Evolutionary conservation across 768 basidiomycete genomes (phyloP).

Genomic region (Suillus sp.): DNA sequence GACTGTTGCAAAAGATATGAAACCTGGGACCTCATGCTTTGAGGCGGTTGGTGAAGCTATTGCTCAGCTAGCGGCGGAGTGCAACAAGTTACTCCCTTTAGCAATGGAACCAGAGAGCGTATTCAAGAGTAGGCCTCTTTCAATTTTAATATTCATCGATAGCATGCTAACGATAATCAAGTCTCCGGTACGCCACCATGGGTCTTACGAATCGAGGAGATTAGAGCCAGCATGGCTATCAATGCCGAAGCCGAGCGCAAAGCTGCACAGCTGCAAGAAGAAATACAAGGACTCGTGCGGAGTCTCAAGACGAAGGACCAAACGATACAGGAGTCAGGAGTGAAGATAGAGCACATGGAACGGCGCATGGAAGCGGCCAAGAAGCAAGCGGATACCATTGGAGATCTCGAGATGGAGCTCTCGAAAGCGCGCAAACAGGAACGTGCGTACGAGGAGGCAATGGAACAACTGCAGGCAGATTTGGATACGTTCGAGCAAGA

Average conservation of each 20-base stretch:
- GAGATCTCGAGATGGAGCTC: conserved; percentile 79
- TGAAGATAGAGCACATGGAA: conserved; percentile 96
- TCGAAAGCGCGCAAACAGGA: conserved; percentile 85
- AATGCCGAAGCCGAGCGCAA: conserved; percentile 94
- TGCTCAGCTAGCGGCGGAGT: conserved; percentile 68
- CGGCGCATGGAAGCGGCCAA: conserved; percentile 88
- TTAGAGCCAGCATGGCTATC: conserved; percentile 80
- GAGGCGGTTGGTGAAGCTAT: conserved; percentile 74
- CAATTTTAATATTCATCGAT: neutral
- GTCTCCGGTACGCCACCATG: conserved; percentile 83
- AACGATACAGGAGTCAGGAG: conserved; percentile 80
- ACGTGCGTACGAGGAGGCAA: conserved; percentile 86
- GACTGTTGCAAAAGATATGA: conserved; percentile 68
- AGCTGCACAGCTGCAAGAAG: conserved; percentile 82
- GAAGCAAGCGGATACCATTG: conserved; percentile 84
- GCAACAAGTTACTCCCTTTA: conserved; percentile 66
- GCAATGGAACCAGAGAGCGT: conserved; percentile 78
- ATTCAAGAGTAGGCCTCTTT: conserved; percentile 61
- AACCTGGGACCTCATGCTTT: conserved; percentile 72
- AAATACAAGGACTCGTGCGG: conserved; percentile 84
- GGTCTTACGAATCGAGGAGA: conserved; percentile 77
- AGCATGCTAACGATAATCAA: conserved; percentile 29
- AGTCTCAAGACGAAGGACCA: conserved; percentile 89
- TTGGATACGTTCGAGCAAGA: conserved; percentile 87
- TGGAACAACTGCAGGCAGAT: conserved; percentile 91